A percentile compares a stretch with the other conserved stretches of the same genome.
Evolutionary conservation across 371 early-diverging fungal genomes (phyloP).

Genomic region (Rhizopus arrhizus): DNA sequence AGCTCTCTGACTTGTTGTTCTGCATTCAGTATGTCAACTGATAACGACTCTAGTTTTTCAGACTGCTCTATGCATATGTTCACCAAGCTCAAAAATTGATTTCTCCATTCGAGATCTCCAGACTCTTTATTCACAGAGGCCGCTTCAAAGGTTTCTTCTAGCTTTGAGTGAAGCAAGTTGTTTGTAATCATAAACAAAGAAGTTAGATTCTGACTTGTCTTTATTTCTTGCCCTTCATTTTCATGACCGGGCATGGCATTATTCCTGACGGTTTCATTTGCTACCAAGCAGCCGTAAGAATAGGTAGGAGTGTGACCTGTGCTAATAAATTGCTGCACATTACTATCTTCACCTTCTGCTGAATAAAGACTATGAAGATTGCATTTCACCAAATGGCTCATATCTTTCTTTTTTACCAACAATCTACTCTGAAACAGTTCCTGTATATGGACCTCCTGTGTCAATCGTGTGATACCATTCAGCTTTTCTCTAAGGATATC

Average conservation of each 20-base stretch:
- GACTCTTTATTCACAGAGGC: conserved; percentile 11
- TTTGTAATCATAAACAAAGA: conserved; percentile 41
- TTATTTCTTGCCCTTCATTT: conserved; percentile 7
- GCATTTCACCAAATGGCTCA: not conserved
- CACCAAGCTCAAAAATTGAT: conserved; percentile 31
- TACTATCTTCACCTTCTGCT: not conserved
- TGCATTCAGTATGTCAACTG: conserved; percentile 27
- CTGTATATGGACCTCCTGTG: conserved; percentile 51
- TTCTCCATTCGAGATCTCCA: conserved; percentile 23
- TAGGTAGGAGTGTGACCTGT: conserved; percentile 19
- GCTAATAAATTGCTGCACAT: not conserved
- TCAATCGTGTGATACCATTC: conserved; percentile 47
- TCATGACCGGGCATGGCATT: not conserved
- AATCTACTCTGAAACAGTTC: conserved; percentile 43
- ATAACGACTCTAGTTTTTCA: conserved; percentile 34
- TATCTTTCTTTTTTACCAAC: conserved; percentile 21
- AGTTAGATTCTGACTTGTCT: conserved; percentile 14
- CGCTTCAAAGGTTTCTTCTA: conserved; percentile 40
- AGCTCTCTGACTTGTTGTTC: conserved; percentile 34
- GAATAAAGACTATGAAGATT: too few species aligned
- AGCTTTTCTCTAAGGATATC: conserved; percentile 51
- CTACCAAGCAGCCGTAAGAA: conserved; percentile 10
- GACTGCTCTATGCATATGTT: conserved; percentile 34
- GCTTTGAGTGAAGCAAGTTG: conserved; percentile 39
- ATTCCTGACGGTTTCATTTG: not conserved